A percentile compares a stretch with the other conserved stretches of the same genome.
Evolutionary conservation across 768 basidiomycete genomes (phyloP).

Genomic region (Tylopilus felleus): DNA sequence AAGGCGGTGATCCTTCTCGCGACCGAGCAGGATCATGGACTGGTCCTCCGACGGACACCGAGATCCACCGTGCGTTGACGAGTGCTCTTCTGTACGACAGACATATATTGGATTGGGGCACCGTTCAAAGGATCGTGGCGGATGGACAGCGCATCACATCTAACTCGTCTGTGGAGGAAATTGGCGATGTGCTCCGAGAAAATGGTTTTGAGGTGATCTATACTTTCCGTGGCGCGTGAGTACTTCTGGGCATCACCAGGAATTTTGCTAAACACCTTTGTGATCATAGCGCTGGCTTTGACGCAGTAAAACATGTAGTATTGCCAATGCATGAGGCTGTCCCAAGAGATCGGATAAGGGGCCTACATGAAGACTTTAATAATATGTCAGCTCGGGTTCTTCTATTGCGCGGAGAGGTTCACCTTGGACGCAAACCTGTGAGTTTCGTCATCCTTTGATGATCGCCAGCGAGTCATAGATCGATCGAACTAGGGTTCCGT

Average conservation of each 20-base stretch:
- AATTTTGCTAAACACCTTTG: not conserved
- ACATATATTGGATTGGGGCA: conserved; percentile 25
- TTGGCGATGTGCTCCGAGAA: conserved; percentile 33
- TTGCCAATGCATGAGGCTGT: conserved; percentile 31
- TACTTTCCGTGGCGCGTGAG: conserved; percentile 42
- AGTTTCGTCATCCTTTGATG: not conserved
- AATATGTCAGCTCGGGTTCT: conserved; percentile 35
- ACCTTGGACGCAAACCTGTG: conserved; percentile 38
- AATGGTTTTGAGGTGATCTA: conserved; percentile 42
- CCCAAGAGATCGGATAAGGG: conserved; percentile 33
- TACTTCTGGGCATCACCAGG: not conserved
- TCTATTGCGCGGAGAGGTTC: conserved; percentile 39
- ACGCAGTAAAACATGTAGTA: conserved; percentile 38
- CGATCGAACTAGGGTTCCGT: conserved; percentile 27
- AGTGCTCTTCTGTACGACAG: conserved; percentile 7
- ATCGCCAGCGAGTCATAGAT: not conserved
- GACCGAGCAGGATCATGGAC: conserved; percentile 23
- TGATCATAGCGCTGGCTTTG: conserved; percentile 33
- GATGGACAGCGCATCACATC: conserved; percentile 21
- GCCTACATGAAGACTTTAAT: conserved; percentile 39
- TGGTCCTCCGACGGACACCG: conserved; percentile 9
- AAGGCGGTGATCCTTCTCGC: conserved; percentile 12
- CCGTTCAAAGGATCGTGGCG: conserved; percentile 19
- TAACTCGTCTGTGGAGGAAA: conserved; percentile 22
- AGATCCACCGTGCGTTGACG: conserved; percentile 18